Conservation (phyloP, 1,284 basidiomycete species). For the Fomes fomentarius region DNA sequence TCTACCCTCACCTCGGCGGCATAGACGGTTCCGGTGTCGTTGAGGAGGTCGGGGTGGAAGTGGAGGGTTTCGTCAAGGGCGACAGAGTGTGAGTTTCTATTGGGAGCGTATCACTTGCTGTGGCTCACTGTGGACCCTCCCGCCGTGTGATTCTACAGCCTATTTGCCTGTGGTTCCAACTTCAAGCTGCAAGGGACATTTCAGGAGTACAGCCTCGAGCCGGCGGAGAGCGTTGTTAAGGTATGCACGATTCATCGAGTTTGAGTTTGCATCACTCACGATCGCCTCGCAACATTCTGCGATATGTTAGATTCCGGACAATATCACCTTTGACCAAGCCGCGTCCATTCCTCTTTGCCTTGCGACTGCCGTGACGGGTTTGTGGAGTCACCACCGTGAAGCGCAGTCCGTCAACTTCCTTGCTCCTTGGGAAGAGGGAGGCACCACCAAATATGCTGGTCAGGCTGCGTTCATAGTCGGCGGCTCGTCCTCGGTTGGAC, state of each 20-base stretch:
- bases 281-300: no score
- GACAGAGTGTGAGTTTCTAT: conserved; percentile 58
- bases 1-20: conserved; percentile 47
- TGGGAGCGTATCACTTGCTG: no score
- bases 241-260: not conserved
- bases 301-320: conserved; percentile 32
- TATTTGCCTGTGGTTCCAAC: conserved; percentile 27
- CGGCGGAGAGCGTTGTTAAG: not conserved
- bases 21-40: conserved; percentile 52
- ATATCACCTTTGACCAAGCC: conserved; percentile 35
- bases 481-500: conserved; percentile 48
- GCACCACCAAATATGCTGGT: conserved; percentile 39
- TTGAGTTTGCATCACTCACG: no score
- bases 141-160: no score
- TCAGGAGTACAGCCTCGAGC: conserved; percentile 2
- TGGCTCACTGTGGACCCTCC: no score
- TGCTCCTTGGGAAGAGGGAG: conserved; percentile 31
- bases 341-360: conserved; percentile 35
- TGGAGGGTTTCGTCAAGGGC: conserved; percentile 45
- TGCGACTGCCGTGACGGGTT: conserved; percentile 30
- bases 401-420: conserved; percentile 22
- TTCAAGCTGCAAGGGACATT: conserved; percentile 4
- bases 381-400: conserved; percentile 27
- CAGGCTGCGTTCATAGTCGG: conserved; percentile 47
- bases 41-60: conserved; percentile 47